Evolutionary conservation across 2,329 filamentous ascomycete species (phyloP).

Genomic region (Penicillium sp.): DNA sequence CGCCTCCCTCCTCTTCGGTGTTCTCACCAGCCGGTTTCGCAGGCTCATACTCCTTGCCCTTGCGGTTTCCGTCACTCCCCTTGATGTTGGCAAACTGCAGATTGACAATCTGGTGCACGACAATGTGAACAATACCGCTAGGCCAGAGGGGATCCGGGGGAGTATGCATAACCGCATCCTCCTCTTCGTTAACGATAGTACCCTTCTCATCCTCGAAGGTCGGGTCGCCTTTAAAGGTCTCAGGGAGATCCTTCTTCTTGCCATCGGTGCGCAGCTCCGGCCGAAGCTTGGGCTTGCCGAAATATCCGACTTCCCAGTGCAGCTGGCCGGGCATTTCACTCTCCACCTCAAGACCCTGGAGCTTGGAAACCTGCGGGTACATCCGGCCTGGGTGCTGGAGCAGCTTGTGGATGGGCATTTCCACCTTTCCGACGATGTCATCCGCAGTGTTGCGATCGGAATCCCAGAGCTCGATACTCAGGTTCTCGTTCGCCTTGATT

Average conservation of each 20-base stretch:
- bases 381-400: constrained; percentile 91
- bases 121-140: constrained; percentile 76
- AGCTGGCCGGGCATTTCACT: constrained; percentile 89
- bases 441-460: constrained; percentile 88
- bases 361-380: constrained; percentile 81
- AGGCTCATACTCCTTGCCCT: constrained; percentile 82
- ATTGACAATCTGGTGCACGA: constrained; percentile 93
- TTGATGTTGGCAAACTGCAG: constrained; percentile 88
- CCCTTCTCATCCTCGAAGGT: constrained; percentile 88
- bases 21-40: constrained; percentile 79
- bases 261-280: constrained; percentile 81
- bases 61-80: constrained; percentile 73
- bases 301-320: constrained; percentile 95
- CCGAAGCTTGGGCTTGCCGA: constrained; percentile 83
- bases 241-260: constrained; percentile 71
- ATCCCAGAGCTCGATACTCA: constrained; percentile 94
- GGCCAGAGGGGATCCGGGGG: constrained; percentile 97
- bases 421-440: constrained; percentile 91
- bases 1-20: constrained; percentile 74
- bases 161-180: constrained; percentile 82
- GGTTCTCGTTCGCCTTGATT: constrained; percentile 87
- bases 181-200: constrained; percentile 63
- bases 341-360: constrained; percentile 75
- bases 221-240: constrained; percentile 66
- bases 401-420: constrained; percentile 89